Evolutionary conservation across 495 filamentous ascomycete species (phyloP).

Genomic region (Aspergillus funiculosus): DNA sequence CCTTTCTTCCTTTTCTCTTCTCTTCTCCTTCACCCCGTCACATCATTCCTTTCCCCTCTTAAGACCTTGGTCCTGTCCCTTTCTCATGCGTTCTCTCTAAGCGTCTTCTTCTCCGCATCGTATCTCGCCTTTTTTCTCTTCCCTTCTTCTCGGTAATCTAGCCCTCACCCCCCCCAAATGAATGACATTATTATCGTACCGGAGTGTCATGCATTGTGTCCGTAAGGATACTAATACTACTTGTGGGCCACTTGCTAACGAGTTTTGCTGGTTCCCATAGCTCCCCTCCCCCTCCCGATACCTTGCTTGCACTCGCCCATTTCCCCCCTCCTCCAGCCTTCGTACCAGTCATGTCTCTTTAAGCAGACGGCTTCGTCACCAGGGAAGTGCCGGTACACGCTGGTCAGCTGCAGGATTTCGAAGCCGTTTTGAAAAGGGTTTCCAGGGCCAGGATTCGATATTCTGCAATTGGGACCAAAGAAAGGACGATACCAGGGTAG

Average conservation of each 20-base stretch:
- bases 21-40: conserved; percentile 20
- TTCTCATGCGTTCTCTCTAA: conserved; percentile 19
- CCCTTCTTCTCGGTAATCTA: conserved; percentile 24
- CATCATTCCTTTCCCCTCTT: conserved; percentile 15
- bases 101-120: conserved; percentile 14
- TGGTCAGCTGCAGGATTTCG: conserved; percentile 17
- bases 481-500: conserved; percentile 10
- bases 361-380: conserved; percentile 16
- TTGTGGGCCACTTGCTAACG: conserved; percentile 14
- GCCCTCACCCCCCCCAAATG: too few relatives aligned
- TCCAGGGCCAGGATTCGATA: conserved; percentile 10
- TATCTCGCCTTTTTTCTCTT: conserved; percentile 6
- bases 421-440: conserved; percentile 12
- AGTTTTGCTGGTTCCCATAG: conserved; percentile 10
- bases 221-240: conserved; percentile 12
- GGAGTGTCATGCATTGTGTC: conserved; percentile 8
- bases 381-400: conserved; percentile 16
- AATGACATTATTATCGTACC: conserved; percentile 23
- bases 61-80: conserved; percentile 14
- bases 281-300: conserved; percentile 6
- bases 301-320: conserved; percentile 4
- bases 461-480: conserved; percentile 12
- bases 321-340: conserved; percentile 9
- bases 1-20: conserved; percentile 23
- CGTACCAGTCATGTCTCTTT: conserved; percentile 24